Percentiles rank a stretch among this genome's conserved stretches.
These are phyloP conservation scores for Cyclotella baltica DNA, from an alignment of 108 stramenopile genomes.

Conservation along the genomic window DNA sequence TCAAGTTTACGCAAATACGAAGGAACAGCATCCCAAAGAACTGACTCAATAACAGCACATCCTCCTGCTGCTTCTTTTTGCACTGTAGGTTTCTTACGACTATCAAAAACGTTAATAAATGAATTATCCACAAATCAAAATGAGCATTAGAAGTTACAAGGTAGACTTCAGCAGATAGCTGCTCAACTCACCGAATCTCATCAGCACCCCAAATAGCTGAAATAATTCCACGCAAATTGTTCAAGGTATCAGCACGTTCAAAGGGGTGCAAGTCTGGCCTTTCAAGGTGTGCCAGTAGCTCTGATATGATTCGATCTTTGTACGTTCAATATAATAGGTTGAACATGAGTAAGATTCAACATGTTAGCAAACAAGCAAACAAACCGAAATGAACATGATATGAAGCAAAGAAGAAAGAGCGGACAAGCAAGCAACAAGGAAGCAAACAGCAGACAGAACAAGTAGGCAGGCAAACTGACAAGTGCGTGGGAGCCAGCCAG, in stretches of 20 bases:
- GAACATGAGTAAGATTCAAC: too few species aligned
- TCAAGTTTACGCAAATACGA: slow-evolving; percentile 93
- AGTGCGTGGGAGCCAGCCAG: too few species aligned
- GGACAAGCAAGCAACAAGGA: too few species aligned
- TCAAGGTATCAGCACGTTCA: slow-evolving; percentile 70
- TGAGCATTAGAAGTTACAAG: neutral
- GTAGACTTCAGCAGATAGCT: neutral
- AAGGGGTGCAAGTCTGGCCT: slow-evolving; percentile 76
- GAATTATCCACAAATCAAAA: neutral
- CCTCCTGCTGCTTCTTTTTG: slow-evolving; percentile 95
- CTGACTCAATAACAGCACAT: slow-evolving; percentile 90
- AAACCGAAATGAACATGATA: neutral
- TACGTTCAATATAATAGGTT: neutral
- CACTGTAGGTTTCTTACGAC: slow-evolving; percentile 90
- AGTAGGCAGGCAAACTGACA: too few species aligned
- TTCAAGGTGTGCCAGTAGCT: slow-evolving; percentile 67
- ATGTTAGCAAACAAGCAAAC: too few species aligned
- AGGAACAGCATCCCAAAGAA: slow-evolving; percentile 98
- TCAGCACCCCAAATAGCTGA: slow-evolving; percentile 86
- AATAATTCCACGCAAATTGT: slow-evolving; percentile 75
- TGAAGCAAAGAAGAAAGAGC: too few species aligned
- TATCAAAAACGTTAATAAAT: neutral
- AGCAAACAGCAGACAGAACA: too few species aligned
- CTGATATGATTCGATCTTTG: slow-evolving; percentile 69
- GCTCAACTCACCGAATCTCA: slow-evolving; percentile 76